Evolutionary conservation across 768 basidiomycete genomes (phyloP), one percentile per base, ranked within the genome.

Genomic region (Rhodocollybia butyracea): DNA sequence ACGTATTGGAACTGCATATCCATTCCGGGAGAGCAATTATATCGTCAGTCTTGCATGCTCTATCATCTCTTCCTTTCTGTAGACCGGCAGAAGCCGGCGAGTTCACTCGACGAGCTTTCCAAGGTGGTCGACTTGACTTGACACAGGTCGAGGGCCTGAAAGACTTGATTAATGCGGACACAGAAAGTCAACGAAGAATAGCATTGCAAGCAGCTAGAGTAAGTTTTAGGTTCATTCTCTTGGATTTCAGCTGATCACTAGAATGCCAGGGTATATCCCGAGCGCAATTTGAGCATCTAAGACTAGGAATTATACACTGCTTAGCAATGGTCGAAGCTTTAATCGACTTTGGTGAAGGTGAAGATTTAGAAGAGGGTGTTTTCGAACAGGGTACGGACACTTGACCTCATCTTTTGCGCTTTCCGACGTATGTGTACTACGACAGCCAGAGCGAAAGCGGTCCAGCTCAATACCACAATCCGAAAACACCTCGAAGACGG

Each of bases 291-390:
- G 85, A 90, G 46, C 64, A 77, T 4, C 68, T 96, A 46, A 75
- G 94, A 51, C 68, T 69, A 6, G 78, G 83, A 12, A 85, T 91
- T 17, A 80, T 96, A 22, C 75, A 80, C 27, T 88, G 86, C 47
- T 79, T 93, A 21, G 85, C 94, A 11, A 79, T 85, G 58, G 76
- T 92, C 3, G 94, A 97, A 69, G 94, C 94, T 1, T 71, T 95
- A 19, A 94, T 97, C 52, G 94, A 96, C 67, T 97, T 95, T 68
- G 91, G 91, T 5, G 94, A 97, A 70, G 89, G 87, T 13, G 94
- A 95, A 63, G 89, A 91, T 32, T 81, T 95, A 38, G 92, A 94
- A 63, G 88, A 88, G n/a, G 85, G 79, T 8, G 84, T 92, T 19
- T 85, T 82, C 60, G 85, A 85, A 10, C 75, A 81, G 72, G 90